Evolutionary conservation across 495 filamentous ascomycete genomes (phyloP).

Genomic region (Lophiotrema nucula): DNA sequence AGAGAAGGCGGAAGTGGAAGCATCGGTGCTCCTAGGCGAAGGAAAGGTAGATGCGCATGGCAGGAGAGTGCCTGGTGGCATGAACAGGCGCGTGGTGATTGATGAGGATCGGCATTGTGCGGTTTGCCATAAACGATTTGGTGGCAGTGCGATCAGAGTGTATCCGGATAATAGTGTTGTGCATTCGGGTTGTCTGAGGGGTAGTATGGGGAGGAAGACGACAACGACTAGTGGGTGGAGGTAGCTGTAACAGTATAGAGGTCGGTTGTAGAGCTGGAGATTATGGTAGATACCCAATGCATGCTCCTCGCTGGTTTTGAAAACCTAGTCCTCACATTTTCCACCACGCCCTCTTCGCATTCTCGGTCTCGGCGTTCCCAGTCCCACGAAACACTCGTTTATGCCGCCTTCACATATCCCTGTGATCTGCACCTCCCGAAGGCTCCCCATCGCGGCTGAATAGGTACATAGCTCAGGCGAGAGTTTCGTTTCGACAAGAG

Average conservation of each 20-base stretch:
- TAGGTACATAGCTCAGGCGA: too few species aligned
- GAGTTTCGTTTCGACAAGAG: too few species aligned
- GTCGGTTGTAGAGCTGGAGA: too few species aligned
- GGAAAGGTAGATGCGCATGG: slow-evolving; percentile 42
- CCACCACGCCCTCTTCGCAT: too few species aligned
- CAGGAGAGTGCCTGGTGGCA: slow-evolving; percentile 51
- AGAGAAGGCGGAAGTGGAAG: slow-evolving; percentile 69
- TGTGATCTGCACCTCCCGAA: too few species aligned
- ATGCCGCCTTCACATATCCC: too few species aligned
- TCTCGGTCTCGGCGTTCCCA: too few species aligned
- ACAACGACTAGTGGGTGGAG: not conserved
- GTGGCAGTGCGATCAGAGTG: slow-evolving; percentile 80
- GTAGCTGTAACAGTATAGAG: too few species aligned
- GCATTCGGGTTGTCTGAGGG: slow-evolving; percentile 40
- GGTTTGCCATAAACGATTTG: slow-evolving; percentile 88
- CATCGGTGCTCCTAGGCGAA: slow-evolving; percentile 64
- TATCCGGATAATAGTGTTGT: slow-evolving; percentile 60
- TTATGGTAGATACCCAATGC: not conserved
- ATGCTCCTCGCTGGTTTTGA: too few species aligned
- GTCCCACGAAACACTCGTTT: too few species aligned
- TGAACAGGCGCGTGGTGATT: slow-evolving; percentile 74
- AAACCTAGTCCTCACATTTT: too few species aligned
- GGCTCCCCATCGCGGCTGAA: too few species aligned
- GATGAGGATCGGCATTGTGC: slow-evolving; percentile 84
- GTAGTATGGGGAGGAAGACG: slow-evolving; percentile 29